A percentile compares a stretch with the other conserved stretches of the same genome.
Evolutionary conservation across 1,139 yeast species (phyloP).

Genomic region (Taphrina pruni): DNA sequence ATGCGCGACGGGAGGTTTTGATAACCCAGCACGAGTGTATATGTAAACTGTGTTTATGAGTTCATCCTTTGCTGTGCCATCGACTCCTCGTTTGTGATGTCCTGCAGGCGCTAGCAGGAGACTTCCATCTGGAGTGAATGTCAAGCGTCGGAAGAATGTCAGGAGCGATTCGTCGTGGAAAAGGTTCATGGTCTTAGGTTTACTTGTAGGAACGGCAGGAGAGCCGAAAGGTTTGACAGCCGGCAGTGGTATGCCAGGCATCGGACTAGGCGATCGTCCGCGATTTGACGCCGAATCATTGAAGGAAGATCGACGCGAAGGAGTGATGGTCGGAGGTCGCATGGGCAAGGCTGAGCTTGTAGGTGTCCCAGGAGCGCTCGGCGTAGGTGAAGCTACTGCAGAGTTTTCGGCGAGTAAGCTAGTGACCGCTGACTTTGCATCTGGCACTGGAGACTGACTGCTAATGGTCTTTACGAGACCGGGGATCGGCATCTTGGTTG

Average conservation of each 20-base stretch:
- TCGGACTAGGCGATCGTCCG: constrained; percentile 47
- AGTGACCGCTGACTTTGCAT: not conserved
- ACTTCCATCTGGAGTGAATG: constrained; percentile 89
- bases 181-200: constrained; percentile 48
- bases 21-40: constrained; percentile 71
- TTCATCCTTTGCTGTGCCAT: constrained; percentile 50
- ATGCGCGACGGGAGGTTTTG: constrained; percentile 72
- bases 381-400: constrained; percentile 44
- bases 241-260: constrained; percentile 53
- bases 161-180: constrained; percentile 87
- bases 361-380: constrained; percentile 47
- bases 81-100: constrained; percentile 55
- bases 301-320: constrained; percentile 48
- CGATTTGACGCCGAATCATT: constrained; percentile 47
- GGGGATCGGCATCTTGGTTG: constrained; percentile 33
- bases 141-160: constrained; percentile 83
- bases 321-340: constrained; percentile 47
- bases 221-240: constrained; percentile 55
- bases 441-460: constrained; percentile 32
- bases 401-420: not conserved
- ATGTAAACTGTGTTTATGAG: constrained; percentile 72
- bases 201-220: constrained; percentile 42
- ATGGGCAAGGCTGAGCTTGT: constrained; percentile 35
- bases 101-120: constrained; percentile 85
- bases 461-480: constrained; percentile 31